Evolutionary conservation across 352 stramenopile species (phyloP), one percentile per base, ranked within the genome.

Genomic region (Phytopythium helicoides): DNA sequence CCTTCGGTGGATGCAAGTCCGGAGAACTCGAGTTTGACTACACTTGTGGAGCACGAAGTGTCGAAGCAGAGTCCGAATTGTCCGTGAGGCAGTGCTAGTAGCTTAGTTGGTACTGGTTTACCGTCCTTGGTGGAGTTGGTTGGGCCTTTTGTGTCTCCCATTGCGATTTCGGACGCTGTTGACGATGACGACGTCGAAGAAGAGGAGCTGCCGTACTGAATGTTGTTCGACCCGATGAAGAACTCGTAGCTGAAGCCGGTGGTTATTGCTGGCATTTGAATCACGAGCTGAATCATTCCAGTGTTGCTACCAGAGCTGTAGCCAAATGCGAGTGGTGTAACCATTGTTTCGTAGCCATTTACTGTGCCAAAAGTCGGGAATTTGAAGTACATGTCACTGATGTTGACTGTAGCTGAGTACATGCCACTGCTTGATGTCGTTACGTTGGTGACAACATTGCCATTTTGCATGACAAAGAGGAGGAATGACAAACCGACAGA

Each of bases 41-140:
- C 52, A 18, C 25, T 41, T 7, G 40, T 38, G 14, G 33, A 34
- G 42, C 54, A 62, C 1, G 11, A 33, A 6, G 39, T 7, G 3
- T 57, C 47, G 35, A 60, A 62, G 25, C 55, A 64, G 12, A 68
- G 50, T 2, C 60, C 60, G 18, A 68, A 68, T 37, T 64, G 37
- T 26, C 60, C 60, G 14, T 42, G 44, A 7, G 55, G 25, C 5
- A 60, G 42, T 19, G 37, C 15, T 10, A 60, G 45, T 21, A 64
- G 38, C 50, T 64, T 58, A 5, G 60, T 64, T 28, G 19, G 26
- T 18, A 56, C 14, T 6, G 58, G n/a, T 5, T 26, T 38, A 14
- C 50, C 51, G 22, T 48, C 52, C 7, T 7, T 37, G 6, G 16
- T 6, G 0, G 52, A 44, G 10, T 19, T 2, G 16, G 22, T 52